Percentiles rank a stretch among this genome's conserved stretches.
phyloP scores from a whole-genome alignment of 176 grass and related monocot genomes.

The Eragrostis nindensis region DNA sequence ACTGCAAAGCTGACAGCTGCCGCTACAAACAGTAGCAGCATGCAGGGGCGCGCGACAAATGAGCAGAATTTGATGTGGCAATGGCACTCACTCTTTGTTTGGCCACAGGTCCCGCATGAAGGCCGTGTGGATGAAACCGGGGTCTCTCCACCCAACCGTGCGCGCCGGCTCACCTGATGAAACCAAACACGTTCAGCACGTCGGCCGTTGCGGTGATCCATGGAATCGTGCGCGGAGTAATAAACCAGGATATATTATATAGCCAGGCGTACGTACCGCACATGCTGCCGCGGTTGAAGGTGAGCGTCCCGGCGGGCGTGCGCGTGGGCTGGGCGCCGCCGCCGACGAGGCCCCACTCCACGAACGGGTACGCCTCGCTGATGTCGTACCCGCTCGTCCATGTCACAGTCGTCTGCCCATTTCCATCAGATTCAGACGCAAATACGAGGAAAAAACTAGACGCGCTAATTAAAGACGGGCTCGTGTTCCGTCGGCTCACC shows the following conservation, averaged over 20 bases:
- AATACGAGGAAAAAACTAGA: too few species aligned
- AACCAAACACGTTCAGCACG: not conserved
- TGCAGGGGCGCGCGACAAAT: too few species aligned
- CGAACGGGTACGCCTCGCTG: conserved; percentile 89
- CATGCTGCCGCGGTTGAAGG: conserved; percentile 74
- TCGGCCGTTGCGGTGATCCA: too few species aligned
- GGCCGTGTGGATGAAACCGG: conserved; percentile 92
- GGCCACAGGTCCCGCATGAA: conserved; percentile 82
- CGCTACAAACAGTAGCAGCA: too few species aligned
- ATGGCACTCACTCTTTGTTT: conserved; percentile 60
- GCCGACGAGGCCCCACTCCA: conserved; percentile 66
- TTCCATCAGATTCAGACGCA: too few species aligned
- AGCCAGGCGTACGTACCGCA: conserved; percentile 56
- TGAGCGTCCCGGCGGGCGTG: conserved; percentile 75
- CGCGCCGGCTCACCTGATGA: conserved; percentile 70
- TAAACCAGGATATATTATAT: too few species aligned
- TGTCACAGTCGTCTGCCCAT: conserved; percentile 67
- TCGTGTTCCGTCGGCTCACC: too few species aligned
- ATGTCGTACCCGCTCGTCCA: conserved; percentile 97
- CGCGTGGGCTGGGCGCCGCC: not conserved
- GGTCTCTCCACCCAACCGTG: conserved; percentile 84
- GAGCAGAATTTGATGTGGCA: too few species aligned
- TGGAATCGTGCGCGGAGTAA: not conserved
- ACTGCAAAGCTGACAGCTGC: too few species aligned
- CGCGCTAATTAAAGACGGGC: too few species aligned